Base-by-base conservation (phyloP, 2,329 filamentous ascomycete species). In the Dendrostoma leiphaemia region DNA sequence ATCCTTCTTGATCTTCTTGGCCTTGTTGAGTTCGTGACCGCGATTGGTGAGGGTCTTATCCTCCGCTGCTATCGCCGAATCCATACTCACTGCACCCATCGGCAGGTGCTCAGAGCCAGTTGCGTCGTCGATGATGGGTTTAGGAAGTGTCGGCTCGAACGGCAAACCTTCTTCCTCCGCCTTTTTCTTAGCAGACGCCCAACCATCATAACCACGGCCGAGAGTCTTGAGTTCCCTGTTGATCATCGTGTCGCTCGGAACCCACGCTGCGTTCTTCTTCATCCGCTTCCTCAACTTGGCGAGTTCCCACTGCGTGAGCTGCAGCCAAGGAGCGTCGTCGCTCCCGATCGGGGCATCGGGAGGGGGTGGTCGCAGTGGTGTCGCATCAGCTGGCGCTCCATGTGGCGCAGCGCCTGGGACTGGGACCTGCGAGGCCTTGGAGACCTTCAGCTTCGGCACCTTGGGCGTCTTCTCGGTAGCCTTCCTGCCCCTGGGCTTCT, bases 191-290 rank as follows among this genome's bases (percentile, higher is more conserved):
- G 86, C 85, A 41, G 77, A 76, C 40, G 74, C 76, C 62, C 81
- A 87, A 6, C 81, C 81, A 49, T 86, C 84, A 15, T 83, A 77
- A 3, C 85, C 85, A 41, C 90, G 84, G 1, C 85, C 85, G 17
- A 90, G 78, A 19, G 77, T 76, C 66, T 88, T 88, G 1, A 94
- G 80, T 69, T 93, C 89, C 28, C 89, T 79, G 15, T 88, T 83
- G 59, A 93, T 89, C 90, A 94, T 94, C 0, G 90, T 92, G 62
- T 90, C 88, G 59, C 88, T 92, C 0, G 90, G 90, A 3, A 83
- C 85, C 90, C 90, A 94, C 4, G 89, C 86, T 0, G 89, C 88
- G 64, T 94, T 94, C 77, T 94, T 94, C 80, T 94, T 94, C 90
- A 94, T 94, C 17, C 88, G 81, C 71, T 94, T 94, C 57, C 90